Percentiles rank a stretch among this genome's conserved stretches.
Evolutionary conservation across 768 basidiomycete species (phyloP).

Genomic region (Pulveroboletus frians): DNA sequence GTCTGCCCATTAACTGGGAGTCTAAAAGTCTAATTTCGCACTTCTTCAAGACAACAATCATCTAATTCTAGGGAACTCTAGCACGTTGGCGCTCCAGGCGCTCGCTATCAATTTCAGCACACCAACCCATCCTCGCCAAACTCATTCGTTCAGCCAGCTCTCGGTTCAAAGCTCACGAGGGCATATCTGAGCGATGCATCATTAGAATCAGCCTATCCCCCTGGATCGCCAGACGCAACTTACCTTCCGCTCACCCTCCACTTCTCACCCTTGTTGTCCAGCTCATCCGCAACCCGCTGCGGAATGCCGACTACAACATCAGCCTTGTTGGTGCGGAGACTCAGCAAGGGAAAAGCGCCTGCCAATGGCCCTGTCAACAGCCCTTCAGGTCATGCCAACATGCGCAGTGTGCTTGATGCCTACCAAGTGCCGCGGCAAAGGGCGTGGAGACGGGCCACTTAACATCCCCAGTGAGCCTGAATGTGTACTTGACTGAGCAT

Average conservation of each 20-base stretch:
- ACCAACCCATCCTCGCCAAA: not conserved
- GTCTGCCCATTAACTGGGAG: no score
- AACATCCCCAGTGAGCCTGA: conserved; percentile 85
- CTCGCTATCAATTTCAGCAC: not conserved
- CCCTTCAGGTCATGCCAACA: conserved; percentile 1
- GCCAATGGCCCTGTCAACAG: conserved; percentile 59
- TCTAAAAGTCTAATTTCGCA: no score
- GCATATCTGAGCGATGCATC: conserved; percentile 21
- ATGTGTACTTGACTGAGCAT: conserved; percentile 2
- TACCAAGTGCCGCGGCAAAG: conserved; percentile 70
- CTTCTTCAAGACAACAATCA: not conserved
- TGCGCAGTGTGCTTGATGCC: conserved; percentile 5
- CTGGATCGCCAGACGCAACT: conserved; percentile 5
- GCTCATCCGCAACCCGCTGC: conserved; percentile 57
- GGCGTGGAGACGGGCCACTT: conserved; percentile 80
- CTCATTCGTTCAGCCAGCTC: not conserved
- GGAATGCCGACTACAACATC: conserved; percentile 84
- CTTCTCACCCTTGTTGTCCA: conserved; percentile 60
- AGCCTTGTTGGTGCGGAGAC: conserved; percentile 91
- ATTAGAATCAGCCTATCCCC: not conserved
- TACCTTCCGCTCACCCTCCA: conserved; percentile 83
- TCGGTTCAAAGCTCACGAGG: conserved; percentile 29
- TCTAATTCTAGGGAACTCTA: not conserved
- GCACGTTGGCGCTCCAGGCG: not conserved
- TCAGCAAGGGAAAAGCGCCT: conserved; percentile 75